These are phyloP conservation scores for Kitagawia praeruptora DNA, from an alignment of 129 eudicot species.

Conservation along the genomic window DNA sequence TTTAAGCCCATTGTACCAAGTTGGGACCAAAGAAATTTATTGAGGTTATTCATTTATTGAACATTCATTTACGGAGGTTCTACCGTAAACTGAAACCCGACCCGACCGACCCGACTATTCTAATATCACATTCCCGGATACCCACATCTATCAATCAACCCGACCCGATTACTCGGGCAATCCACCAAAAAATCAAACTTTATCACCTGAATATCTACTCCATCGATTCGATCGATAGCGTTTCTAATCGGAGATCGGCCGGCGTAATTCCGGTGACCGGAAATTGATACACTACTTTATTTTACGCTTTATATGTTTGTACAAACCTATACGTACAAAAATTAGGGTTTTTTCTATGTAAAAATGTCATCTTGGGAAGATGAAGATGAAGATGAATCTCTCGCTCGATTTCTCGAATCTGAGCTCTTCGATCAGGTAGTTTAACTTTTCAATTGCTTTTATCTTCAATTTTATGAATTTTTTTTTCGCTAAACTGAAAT, in stretches of 20 bases:
- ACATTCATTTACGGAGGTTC: no score
- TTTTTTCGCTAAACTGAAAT: not conserved
- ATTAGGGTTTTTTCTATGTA: not conserved
- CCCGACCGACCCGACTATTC: no score
- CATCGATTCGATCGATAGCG: not conserved
- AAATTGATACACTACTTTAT: not conserved
- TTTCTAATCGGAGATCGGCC: constrained; percentile 10
- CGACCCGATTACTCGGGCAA: not conserved
- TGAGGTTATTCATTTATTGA: no score
- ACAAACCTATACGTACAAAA: not conserved
- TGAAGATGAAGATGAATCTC: constrained; percentile 48
- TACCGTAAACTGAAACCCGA: no score
- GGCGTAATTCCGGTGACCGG: constrained; percentile 8
- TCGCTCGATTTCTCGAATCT: constrained; percentile 56
- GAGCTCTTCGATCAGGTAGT: constrained; percentile 63
- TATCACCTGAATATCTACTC: not conserved
- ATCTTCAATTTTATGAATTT: not conserved
- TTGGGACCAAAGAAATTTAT: no score
- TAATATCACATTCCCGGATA: not conserved
- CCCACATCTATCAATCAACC: not conserved
- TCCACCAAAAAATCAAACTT: constrained; percentile 5
- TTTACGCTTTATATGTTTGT: not conserved
- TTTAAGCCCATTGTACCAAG: no score
- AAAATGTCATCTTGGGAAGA: constrained; percentile 54
- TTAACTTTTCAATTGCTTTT: not conserved